These are phyloP conservation scores for Purpureocillium takamizusanense DNA, from an alignment of 2,329 filamentous ascomycete genomes.

Conservation along the genomic window DNA sequence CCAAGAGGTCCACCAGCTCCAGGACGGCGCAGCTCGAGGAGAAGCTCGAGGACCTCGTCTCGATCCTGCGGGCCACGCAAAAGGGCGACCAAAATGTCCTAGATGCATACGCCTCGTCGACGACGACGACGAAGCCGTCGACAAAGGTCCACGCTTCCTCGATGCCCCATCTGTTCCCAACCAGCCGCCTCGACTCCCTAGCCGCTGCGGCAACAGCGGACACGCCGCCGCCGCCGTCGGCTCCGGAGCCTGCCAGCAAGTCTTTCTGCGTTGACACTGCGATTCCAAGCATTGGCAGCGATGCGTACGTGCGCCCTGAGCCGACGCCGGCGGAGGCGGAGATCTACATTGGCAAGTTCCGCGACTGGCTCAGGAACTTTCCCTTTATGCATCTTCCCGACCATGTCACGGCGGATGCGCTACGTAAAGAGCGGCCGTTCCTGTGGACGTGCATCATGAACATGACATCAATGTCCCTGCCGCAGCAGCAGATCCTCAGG, in stretches of 20 bases:
- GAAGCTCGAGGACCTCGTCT: constrained; percentile 39
- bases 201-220: constrained; percentile 25
- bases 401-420: constrained; percentile 24
- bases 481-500: constrained; percentile 28
- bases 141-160: constrained; percentile 3
- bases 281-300: constrained; percentile 1
- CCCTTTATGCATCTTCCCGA: constrained; percentile 34
- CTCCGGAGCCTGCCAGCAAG: too few relatives aligned
- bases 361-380: constrained; percentile 29
- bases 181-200: constrained; percentile 24
- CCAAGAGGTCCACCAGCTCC: constrained; percentile 22
- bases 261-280: not conserved
- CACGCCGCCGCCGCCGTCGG: not conserved
- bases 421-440: constrained; percentile 34
- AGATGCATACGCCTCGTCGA: not conserved
- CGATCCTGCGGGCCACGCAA: constrained; percentile 29
- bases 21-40: constrained; percentile 38
- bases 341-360: constrained; percentile 30
- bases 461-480: constrained; percentile 31
- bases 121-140: constrained; percentile 4
- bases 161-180: constrained; percentile 7
- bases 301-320: constrained; percentile 14
- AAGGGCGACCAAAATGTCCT: constrained; percentile 3
- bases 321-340: constrained; percentile 28
- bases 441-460: constrained; percentile 41